Percentiles rank a stretch among this genome's conserved stretches.
Evolutionary conservation across 192 early-diverging fungal genomes (phyloP).

Genomic region (Borealophlyctis nickersoniae): DNA sequence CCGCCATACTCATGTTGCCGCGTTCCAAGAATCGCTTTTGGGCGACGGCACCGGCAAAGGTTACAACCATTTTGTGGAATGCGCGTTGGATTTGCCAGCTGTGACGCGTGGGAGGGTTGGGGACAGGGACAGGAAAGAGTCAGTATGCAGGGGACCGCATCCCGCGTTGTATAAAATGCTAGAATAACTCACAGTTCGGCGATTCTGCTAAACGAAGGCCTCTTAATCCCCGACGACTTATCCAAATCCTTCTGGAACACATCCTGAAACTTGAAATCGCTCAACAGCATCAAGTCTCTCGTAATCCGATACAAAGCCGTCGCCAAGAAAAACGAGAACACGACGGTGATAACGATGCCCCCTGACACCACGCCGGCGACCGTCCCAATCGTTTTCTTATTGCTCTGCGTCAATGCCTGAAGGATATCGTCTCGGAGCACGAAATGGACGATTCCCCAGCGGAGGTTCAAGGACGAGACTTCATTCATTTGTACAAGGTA

Average conservation of each 20-base stretch:
- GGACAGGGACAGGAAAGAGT: not conserved
- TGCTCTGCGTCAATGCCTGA: not conserved
- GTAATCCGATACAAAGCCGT: conserved; percentile 7
- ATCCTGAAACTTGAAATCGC: conserved; percentile 13
- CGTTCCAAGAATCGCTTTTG: conserved; percentile 19
- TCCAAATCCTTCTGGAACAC: not conserved
- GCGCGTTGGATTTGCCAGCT: conserved; percentile 14
- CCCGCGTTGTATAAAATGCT: too few relatives aligned
- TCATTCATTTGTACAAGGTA: too few relatives aligned
- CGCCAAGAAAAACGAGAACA: conserved; percentile 8
- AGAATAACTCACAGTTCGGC: conserved; percentile 10
- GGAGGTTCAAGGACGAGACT: too few relatives aligned
- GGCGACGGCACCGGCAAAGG: conserved; percentile 13
- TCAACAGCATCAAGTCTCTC: conserved; percentile 1
- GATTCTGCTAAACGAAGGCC: conserved; percentile 8
- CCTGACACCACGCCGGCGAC: conserved; percentile 10
- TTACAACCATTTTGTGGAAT: conserved; percentile 14
- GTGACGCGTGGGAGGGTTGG: too few relatives aligned
- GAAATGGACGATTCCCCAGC: conserved; percentile 7
- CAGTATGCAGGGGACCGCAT: not conserved
- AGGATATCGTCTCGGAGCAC: conserved; percentile 8
- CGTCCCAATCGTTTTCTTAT: conserved; percentile 9
- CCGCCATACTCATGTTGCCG: too few relatives aligned
- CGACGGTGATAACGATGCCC: conserved; percentile 1
- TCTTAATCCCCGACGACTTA: not conserved